A percentile compares a stretch with the other conserved stretches of the same genome.
These are phyloP conservation scores for Perkinsus marinus DNA, from an alignment of 169 alveolate genomes.

Conservation along the genomic window DNA sequence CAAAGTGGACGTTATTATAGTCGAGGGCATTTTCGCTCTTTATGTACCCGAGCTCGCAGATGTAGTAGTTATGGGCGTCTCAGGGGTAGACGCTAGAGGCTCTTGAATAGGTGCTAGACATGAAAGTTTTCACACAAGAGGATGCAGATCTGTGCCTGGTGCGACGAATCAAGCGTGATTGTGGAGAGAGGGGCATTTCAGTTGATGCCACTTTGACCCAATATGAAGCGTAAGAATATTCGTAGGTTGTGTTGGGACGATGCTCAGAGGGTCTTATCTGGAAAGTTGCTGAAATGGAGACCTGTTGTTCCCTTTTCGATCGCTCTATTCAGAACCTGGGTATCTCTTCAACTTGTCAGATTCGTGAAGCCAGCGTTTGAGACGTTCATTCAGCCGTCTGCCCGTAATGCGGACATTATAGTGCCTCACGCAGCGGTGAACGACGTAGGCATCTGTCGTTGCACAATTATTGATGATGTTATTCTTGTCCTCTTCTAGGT, in stretches of 20 bases:
- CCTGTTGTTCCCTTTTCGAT: too few species aligned
- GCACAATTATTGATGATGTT: background rate
- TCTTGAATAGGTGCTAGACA: conserved; percentile 17
- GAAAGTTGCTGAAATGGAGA: too few species aligned
- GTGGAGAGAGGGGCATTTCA: conserved; percentile 2
- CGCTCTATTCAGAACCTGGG: too few species aligned
- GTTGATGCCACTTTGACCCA: background rate
- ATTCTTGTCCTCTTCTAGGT: background rate
- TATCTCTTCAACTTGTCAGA: background rate
- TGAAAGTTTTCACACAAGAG: conserved; percentile 56
- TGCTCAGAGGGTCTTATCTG: too few species aligned
- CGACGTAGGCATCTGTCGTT: background rate
- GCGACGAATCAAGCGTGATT: conserved; percentile 40
- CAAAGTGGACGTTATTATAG: conserved; percentile 29
- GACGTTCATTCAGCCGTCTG: conserved; percentile 50
- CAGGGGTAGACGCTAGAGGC: background rate
- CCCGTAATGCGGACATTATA: conserved; percentile 51
- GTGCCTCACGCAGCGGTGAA: conserved; percentile 19
- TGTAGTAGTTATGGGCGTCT: background rate
- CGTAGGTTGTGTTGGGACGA: too few species aligned
- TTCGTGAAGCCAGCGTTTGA: conserved; percentile 34
- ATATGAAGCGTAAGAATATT: background rate
- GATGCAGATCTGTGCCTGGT: conserved; percentile 62
- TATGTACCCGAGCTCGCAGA: conserved; percentile 50
- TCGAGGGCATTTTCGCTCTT: conserved; percentile 61